Conservation (phyloP, 2,329 filamentous ascomycete genomes). For the Diplodia corticola region DNA sequence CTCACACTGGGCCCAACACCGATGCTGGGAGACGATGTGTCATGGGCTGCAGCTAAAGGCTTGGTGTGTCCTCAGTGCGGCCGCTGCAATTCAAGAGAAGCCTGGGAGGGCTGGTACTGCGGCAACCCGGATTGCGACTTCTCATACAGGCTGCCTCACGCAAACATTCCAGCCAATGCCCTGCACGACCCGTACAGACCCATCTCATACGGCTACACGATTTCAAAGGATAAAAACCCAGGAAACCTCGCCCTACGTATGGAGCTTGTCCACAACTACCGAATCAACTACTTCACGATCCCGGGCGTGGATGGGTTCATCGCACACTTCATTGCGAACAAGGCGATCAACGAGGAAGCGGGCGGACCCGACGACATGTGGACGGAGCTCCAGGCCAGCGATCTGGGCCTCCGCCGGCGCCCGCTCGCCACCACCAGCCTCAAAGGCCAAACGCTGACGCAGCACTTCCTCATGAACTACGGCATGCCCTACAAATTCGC, state of each 20-base stretch:
- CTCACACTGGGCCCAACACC: slow-evolving; percentile 41
- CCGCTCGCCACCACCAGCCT: slow-evolving; percentile 28
- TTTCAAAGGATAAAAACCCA: slow-evolving; percentile 34
- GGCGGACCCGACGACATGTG: slow-evolving; percentile 66
- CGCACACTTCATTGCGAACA: slow-evolving; percentile 60
- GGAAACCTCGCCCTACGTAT: slow-evolving; percentile 37
- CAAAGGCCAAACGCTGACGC: slow-evolving; percentile 49
- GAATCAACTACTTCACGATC: slow-evolving; percentile 49
- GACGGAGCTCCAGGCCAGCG: slow-evolving; percentile 40
- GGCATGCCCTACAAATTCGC: slow-evolving; percentile 69
- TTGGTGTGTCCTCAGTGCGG: slow-evolving; percentile 67
- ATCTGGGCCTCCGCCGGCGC: slow-evolving; percentile 39
- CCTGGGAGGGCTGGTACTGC: slow-evolving; percentile 66
- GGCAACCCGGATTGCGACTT: slow-evolving; percentile 54
- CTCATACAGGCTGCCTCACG: slow-evolving; percentile 37
- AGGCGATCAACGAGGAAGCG: slow-evolving; percentile 50
- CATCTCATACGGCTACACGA: slow-evolving; percentile 36
- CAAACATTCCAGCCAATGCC: slow-evolving; percentile 31
- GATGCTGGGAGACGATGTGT: slow-evolving; percentile 48
- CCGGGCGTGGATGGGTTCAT: slow-evolving; percentile 48
- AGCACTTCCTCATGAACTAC: slow-evolving; percentile 58
- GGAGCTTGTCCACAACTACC: slow-evolving; percentile 42
- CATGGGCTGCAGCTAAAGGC: slow-evolving; percentile 58
- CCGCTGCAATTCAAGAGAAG: slow-evolving; percentile 60
- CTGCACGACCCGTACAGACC: slow-evolving; percentile 41